These are phyloP conservation scores for Trebouxia sp. DNA, from an alignment of 139 green algal species.

Conservation along the genomic window DNA sequence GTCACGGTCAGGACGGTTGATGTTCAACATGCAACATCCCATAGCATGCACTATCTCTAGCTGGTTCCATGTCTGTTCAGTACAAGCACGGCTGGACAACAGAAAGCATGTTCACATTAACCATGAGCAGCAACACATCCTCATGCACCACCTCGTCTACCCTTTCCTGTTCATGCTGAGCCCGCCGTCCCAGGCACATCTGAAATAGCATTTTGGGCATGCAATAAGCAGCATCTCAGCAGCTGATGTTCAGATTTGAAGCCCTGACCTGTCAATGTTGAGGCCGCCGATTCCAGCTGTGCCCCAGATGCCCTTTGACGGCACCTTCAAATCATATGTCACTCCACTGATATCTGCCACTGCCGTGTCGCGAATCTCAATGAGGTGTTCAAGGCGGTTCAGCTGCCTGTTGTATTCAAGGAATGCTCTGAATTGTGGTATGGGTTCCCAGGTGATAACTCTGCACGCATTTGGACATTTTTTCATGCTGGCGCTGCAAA, in stretches of 20 bases:
- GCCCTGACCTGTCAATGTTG: constrained; percentile 64
- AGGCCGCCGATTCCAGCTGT: constrained; percentile 63
- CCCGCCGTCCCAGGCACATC: too few relatives aligned
- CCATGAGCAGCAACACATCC: too few relatives aligned
- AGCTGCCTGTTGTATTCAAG: constrained; percentile 62
- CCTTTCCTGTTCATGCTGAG: too few relatives aligned
- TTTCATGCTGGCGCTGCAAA: too few relatives aligned
- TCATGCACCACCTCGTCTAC: too few relatives aligned
- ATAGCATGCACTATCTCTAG: too few relatives aligned
- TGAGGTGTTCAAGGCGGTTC: constrained; percentile 48
- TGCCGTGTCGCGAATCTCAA: constrained; percentile 35
- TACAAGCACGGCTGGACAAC: too few relatives aligned
- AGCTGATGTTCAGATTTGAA: neutral
- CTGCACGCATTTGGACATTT: constrained; percentile 28
- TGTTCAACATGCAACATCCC: too few relatives aligned
- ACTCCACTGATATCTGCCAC: constrained; percentile 35
- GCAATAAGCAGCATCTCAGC: neutral
- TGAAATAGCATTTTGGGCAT: too few relatives aligned
- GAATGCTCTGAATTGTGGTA: constrained; percentile 74
- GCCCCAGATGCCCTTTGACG: constrained; percentile 68
- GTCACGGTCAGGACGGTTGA: too few relatives aligned
- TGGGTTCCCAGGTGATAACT: constrained; percentile 79
- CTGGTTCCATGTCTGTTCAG: too few relatives aligned
- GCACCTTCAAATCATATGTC: constrained; percentile 46
- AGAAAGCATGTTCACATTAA: too few relatives aligned